Evolutionary conservation across 805 yeast species (phyloP).

Genomic region (Yueomyces sp.): DNA sequence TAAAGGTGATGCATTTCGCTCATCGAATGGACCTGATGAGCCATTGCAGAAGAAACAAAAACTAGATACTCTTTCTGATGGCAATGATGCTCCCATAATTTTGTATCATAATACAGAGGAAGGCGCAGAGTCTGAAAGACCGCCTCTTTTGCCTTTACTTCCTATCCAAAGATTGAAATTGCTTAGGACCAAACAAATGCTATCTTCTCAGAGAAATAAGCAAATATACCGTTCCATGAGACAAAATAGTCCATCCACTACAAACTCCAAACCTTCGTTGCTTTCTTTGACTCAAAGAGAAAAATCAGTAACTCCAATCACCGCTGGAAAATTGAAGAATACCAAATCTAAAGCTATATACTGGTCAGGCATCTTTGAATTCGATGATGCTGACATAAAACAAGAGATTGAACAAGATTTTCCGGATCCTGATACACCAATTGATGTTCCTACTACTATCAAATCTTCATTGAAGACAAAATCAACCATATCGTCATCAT

Average conservation of each 20-base stretch:
- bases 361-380: constrained; percentile 21
- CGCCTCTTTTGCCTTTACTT: constrained; percentile 20
- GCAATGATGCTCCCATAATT: constrained; percentile 1
- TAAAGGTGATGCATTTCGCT: too few species aligned
- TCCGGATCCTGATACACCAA: neutral
- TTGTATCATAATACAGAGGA: constrained; percentile 5
- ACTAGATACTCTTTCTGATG: neutral
- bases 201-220: neutral
- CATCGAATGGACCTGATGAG: neutral
- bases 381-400: constrained; percentile 10
- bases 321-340: neutral
- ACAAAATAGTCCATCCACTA: neutral
- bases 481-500: neutral
- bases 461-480: neutral
- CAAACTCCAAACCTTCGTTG: neutral
- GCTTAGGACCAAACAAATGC: constrained; percentile 16
- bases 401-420: neutral
- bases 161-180: constrained; percentile 20
- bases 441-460: neutral
- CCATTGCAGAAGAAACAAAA: neutral
- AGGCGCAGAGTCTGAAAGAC: constrained; percentile 5
- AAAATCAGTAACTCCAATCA: neutral
- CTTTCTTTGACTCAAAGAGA: neutral
- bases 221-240: neutral
- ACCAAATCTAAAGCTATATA: constrained; percentile 6